These are phyloP conservation scores for Aspergillus diversus DNA, from an alignment of 495 filamentous ascomycete genomes.

Conservation along the genomic window DNA sequence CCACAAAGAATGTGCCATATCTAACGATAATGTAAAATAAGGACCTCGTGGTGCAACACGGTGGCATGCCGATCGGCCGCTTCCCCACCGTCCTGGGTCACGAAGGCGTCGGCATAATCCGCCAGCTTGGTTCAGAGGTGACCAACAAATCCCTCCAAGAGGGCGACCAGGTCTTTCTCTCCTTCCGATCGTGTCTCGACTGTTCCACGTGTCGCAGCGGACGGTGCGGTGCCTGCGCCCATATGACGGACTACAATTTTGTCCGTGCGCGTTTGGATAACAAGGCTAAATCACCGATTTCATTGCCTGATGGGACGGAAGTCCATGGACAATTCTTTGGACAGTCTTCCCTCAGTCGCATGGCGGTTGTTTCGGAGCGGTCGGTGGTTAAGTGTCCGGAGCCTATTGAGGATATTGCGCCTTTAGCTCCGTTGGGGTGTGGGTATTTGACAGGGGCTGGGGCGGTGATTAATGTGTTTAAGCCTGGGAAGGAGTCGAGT, in stretches of 20 bases:
- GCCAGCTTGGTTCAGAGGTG: conserved; percentile 45
- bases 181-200: conserved; percentile 43
- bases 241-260: conserved; percentile 45
- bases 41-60: conserved; percentile 41
- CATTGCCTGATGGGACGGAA: conserved; percentile 29
- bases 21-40: conserved; percentile 1
- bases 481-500: conserved; percentile 24
- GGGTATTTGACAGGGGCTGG: conserved; percentile 53
- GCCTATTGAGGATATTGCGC: conserved; percentile 30
- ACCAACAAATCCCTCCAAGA: conserved; percentile 39
- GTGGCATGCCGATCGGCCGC: conserved; percentile 35
- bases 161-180: conserved; percentile 53
- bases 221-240: conserved; percentile 32
- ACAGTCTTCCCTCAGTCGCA: conserved; percentile 42
- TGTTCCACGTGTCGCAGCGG: conserved; percentile 34
- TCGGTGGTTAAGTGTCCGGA: conserved; percentile 36
- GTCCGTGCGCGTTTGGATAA: conserved; percentile 28
- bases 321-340: conserved; percentile 48
- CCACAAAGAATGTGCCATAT: not conserved
- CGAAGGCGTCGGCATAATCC: conserved; percentile 55
- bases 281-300: conserved; percentile 23
- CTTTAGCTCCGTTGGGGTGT: conserved; percentile 49
- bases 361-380: conserved; percentile 38
- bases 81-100: conserved; percentile 54
- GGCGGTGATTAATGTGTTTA: conserved; percentile 44